Conservation (phyloP, 2,329 filamentous ascomycete species). For the Grosmannia penicillata region DNA sequence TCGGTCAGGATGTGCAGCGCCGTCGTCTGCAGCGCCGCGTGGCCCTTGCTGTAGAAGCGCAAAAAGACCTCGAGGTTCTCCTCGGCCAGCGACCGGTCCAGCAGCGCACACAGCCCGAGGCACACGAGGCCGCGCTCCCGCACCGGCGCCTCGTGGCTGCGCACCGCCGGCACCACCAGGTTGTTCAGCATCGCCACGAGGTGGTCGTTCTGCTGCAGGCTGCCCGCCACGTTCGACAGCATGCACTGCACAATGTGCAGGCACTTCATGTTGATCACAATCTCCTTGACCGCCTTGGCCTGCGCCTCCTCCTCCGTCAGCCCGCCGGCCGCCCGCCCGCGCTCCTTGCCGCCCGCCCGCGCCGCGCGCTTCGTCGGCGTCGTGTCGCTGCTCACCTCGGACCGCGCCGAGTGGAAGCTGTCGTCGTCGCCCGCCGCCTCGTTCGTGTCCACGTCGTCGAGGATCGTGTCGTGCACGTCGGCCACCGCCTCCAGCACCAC, state of each 20-base stretch:
- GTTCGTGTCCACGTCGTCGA: conserved; percentile 44
- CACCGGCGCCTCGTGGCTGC: conserved; percentile 83
- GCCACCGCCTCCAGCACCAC: conserved; percentile 86
- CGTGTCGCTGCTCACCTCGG: conserved; percentile 59
- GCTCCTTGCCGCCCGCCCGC: conserved; percentile 16
- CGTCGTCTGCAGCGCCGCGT: conserved; percentile 77
- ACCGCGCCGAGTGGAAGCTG: conserved; percentile 87
- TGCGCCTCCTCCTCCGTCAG: conserved; percentile 50
- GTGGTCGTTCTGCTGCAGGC: conserved; percentile 76
- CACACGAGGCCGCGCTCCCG: conserved; percentile 82
- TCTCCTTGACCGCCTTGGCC: conserved; percentile 71
- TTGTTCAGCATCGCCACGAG: conserved; percentile 98
- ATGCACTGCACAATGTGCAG: conserved; percentile 95
- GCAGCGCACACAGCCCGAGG: conserved; percentile 76
- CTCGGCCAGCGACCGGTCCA: conserved; percentile 81
- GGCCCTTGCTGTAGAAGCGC: conserved; percentile 89
- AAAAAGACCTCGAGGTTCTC: conserved; percentile 89
- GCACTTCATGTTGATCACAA: conserved; percentile 97
- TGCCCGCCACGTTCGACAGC: conserved; percentile 81
- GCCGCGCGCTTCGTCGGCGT: conserved; percentile 34
- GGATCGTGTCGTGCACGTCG: conserved; percentile 90
- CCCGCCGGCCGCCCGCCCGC: conserved; percentile 14
- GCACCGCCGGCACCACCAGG: conserved; percentile 84
- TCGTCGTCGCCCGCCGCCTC: conserved; percentile 48
- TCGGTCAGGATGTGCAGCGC: conserved; percentile 86